These are phyloP conservation scores for Isoetes taiwanensis DNA, from an alignment of 75 land plant species.

Conservation along the genomic window DNA sequence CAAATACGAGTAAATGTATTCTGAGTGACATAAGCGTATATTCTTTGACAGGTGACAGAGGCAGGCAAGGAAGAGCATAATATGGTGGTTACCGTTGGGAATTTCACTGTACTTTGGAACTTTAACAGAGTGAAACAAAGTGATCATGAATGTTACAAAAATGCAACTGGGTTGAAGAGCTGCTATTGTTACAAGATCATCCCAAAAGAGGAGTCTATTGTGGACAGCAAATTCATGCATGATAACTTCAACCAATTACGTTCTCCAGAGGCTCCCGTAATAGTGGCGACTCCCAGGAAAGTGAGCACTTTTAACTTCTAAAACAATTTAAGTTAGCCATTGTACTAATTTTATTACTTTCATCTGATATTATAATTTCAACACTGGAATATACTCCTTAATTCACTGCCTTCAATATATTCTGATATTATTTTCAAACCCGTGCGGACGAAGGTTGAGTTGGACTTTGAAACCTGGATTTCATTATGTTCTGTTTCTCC, in stretches of 20 bases:
- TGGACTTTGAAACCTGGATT: too few species aligned
- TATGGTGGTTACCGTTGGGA: constrained; percentile 32
- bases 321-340: too few species aligned
- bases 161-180: constrained; percentile 82
- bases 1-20: too few species aligned
- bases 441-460: too few species aligned
- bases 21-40: too few species aligned
- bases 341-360: too few species aligned
- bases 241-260: constrained; percentile 51
- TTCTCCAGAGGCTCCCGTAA: constrained; percentile 81
- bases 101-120: constrained; percentile 25
- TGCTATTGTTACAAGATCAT: constrained; percentile 96
- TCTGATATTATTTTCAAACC: too few species aligned
- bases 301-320: constrained; percentile 87
- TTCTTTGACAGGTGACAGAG: constrained; percentile 28
- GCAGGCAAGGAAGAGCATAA: constrained; percentile 23
- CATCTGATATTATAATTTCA: too few species aligned
- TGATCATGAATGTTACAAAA: constrained; percentile 28
- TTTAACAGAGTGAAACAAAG: constrained; percentile 32
- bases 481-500: too few species aligned
- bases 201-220: constrained; percentile 75
- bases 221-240: constrained; percentile 96
- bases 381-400: too few species aligned
- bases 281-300: constrained; percentile 84
- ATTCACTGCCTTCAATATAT: too few species aligned